phyloP scores from a whole-genome alignment of 2,329 filamentous ascomycete species.

The Microdochium trichocladiopsis region DNA sequence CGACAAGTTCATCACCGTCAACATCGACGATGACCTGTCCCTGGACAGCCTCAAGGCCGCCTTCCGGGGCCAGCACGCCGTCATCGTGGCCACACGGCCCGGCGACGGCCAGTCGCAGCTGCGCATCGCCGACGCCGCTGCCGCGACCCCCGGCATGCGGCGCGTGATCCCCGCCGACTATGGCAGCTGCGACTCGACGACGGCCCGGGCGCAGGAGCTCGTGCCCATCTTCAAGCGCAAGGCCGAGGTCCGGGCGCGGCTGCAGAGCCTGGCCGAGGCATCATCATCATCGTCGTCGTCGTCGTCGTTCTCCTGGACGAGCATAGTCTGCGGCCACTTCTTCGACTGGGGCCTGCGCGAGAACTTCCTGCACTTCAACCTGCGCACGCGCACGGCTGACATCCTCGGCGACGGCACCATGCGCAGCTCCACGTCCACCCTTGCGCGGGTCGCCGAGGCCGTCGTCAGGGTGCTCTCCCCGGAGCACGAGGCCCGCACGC shows the following conservation, averaged over 20 bases:
- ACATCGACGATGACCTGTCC: conserved; percentile 22
- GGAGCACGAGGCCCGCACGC: conserved; percentile 15
- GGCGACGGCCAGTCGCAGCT: conserved; percentile 20
- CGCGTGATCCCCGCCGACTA: conserved; percentile 33
- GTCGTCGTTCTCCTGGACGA: conserved; percentile 25
- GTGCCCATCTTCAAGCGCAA: conserved; percentile 28
- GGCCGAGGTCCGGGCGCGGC: conserved; percentile 19
- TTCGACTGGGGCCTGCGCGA: conserved; percentile 31
- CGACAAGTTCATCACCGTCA: conserved; percentile 2
- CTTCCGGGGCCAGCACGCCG: conserved; percentile 26
- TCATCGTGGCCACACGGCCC: conserved; percentile 25
- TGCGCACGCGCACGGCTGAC: conserved; percentile 18
- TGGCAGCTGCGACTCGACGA: conserved; percentile 29
- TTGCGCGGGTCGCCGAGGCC: conserved; percentile 23
- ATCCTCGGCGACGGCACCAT: conserved; percentile 23
- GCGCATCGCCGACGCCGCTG: conserved; percentile 26
- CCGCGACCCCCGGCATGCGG: conserved; percentile 21
- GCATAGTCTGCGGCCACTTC: conserved; percentile 30
- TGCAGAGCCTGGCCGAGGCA: conserved; percentile 17
- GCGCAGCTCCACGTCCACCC: conserved; percentile 26
- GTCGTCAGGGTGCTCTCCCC: conserved; percentile 20
- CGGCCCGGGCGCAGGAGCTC: conserved; percentile 22
- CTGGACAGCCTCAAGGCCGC: conserved; percentile 18
- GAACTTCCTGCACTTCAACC: conserved; percentile 27
- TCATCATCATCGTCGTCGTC: neutral